Percentiles rank a stretch among this genome's conserved stretches.
These are phyloP conservation scores for Cantharellus cinnabarinus DNA, from an alignment of 768 basidiomycete species.

Conservation along the genomic window DNA sequence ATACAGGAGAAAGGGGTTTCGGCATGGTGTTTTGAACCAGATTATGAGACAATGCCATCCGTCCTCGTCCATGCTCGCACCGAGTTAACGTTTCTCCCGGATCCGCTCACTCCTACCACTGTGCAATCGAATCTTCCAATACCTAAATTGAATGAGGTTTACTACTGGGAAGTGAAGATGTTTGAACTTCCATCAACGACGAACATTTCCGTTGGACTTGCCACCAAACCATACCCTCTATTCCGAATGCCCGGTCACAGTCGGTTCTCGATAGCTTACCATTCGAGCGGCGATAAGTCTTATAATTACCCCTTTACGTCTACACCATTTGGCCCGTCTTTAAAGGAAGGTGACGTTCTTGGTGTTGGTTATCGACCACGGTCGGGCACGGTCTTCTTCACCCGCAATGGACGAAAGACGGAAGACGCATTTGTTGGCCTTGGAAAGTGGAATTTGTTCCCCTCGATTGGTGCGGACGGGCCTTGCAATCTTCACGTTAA, in stretches of 20 bases:
- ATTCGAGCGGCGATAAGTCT: constrained; percentile 90
- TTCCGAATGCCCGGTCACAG: constrained; percentile 80
- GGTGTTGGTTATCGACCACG: constrained; percentile 93
- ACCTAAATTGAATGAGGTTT: constrained; percentile 95
- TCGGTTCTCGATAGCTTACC: constrained; percentile 82
- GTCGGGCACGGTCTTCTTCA: constrained; percentile 96
- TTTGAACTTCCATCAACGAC: constrained; percentile 84
- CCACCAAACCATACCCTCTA: constrained; percentile 91
- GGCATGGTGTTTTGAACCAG: constrained; percentile 98
- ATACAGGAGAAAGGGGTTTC: constrained; percentile 99
- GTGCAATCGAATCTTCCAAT: constrained; percentile 94
- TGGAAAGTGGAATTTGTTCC: constrained; percentile 84
- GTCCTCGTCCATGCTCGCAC: constrained; percentile 88
- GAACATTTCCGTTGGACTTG: constrained; percentile 77
- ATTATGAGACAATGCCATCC: constrained; percentile 85
- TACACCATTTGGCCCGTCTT: constrained; percentile 54
- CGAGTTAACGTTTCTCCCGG: constrained; percentile 94
- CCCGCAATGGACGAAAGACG: constrained; percentile 89
- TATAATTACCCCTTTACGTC: constrained; percentile 93
- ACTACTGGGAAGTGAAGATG: constrained; percentile 99
- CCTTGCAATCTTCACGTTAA: constrained; percentile 95
- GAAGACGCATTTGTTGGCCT: constrained; percentile 91
- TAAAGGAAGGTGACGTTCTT: constrained; percentile 89
- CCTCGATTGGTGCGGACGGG: constrained; percentile 88
- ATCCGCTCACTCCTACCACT: constrained; percentile 80